phyloP scores from a whole-genome alignment of 345 rosid species.

The Punica granatum region DNA sequence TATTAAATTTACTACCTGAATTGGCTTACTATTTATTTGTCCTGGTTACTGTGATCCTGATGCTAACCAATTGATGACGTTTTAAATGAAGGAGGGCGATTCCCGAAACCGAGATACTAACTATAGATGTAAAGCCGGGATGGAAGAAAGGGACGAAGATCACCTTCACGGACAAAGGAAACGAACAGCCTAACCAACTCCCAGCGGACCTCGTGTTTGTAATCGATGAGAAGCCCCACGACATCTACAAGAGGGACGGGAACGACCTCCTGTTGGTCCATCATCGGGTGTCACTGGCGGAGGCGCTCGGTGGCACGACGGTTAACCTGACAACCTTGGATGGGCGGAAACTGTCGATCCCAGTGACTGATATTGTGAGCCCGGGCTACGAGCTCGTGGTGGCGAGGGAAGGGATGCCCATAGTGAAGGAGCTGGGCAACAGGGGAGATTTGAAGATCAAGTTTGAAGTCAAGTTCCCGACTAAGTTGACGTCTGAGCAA shows the following conservation, averaged over 20 bases:
- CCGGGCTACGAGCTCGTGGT: conserved; percentile 82
- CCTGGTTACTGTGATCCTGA: not conserved
- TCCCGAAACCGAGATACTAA: conserved; percentile 73
- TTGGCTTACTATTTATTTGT: not conserved
- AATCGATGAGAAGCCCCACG: conserved; percentile 80
- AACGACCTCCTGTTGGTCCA: conserved; percentile 62
- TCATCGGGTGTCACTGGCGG: conserved; percentile 52
- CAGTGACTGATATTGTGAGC: conserved; percentile 59
- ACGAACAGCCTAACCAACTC: conserved; percentile 77
- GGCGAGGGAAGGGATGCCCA: conserved; percentile 87
- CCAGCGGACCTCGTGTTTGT: conserved; percentile 89
- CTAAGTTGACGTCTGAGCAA: conserved; percentile 59
- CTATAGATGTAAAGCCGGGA: conserved; percentile 87
- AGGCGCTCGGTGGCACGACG: conserved; percentile 76
- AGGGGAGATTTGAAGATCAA: conserved; percentile 68
- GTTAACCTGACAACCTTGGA: conserved; percentile 55
- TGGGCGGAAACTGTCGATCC: conserved; percentile 50
- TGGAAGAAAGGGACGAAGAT: conserved; percentile 98
- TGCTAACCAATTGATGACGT: conserved; percentile 2
- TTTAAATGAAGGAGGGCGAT: conserved; percentile 44
- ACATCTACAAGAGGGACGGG: conserved; percentile 64
- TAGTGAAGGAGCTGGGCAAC: conserved; percentile 67
- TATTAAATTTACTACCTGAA: too few relatives aligned
- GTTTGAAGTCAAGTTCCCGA: conserved; percentile 85
- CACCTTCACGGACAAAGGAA: conserved; percentile 88